These are phyloP conservation scores for Monilinia fructigena DNA, from an alignment of 2,329 filamentous ascomycete species.

Conservation along the genomic window DNA sequence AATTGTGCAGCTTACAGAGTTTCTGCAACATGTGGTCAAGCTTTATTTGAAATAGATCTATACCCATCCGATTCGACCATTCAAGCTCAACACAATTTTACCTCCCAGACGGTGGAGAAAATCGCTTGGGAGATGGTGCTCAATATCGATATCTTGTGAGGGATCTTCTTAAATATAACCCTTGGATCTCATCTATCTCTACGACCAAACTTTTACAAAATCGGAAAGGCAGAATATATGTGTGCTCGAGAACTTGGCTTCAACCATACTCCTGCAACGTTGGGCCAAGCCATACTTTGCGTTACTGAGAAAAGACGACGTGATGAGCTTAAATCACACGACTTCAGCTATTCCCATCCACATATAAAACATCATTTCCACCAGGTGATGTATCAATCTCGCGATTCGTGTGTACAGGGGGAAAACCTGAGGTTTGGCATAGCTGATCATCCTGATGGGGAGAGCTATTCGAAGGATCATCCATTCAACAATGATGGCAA, in stretches of 20 bases:
- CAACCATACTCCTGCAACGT: constrained; percentile 34
- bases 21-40: constrained; percentile 35
- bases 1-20: constrained; percentile 37
- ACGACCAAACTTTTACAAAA: constrained; percentile 37
- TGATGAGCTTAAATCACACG: neutral
- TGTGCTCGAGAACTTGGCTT: constrained; percentile 32
- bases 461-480: constrained; percentile 14
- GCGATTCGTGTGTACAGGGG: constrained; percentile 2
- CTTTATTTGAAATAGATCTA: constrained; percentile 37
- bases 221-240: constrained; percentile 35
- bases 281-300: constrained; percentile 21
- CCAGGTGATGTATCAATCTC: constrained; percentile 6
- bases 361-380: neutral
- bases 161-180: constrained; percentile 36
- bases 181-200: constrained; percentile 35
- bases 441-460: constrained; percentile 13
- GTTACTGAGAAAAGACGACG: constrained; percentile 9
- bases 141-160: constrained; percentile 32
- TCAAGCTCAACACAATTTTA: constrained; percentile 34
- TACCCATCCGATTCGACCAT: constrained; percentile 38
- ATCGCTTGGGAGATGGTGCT: constrained; percentile 38
- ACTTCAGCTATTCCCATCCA: neutral
- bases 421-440: constrained; percentile 20
- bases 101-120: constrained; percentile 31
- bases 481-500: constrained; percentile 16